These are phyloP conservation scores for Magnaporthiopsis poae DNA, from an alignment of 2,329 filamentous ascomycete species.

Conservation along the genomic window DNA sequence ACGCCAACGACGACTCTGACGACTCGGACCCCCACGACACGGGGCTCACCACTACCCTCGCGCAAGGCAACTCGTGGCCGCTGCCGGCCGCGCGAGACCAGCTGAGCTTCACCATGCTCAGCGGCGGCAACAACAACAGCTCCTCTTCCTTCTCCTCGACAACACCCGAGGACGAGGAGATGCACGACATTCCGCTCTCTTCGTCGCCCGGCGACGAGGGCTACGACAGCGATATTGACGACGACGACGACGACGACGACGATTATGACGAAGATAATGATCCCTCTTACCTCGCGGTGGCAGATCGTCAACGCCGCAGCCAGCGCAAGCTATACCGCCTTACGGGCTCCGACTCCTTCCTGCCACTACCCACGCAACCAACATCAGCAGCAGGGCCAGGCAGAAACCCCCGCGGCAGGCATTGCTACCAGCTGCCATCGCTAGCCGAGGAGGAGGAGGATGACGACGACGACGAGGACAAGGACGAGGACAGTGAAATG, in stretches of 20 bases:
- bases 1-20: neutral
- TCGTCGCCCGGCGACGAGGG: no score
- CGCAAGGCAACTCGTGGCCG: neutral
- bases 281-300: no score
- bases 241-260: no score
- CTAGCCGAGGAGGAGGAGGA: neutral
- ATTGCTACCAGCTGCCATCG: neutral
- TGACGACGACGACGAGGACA: neutral
- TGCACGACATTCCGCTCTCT: neutral
- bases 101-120: no score
- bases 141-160: neutral
- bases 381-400: no score
- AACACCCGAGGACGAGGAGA: neutral
- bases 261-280: no score
- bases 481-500: no score
- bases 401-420: no score
- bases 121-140: no score
- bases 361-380: neutral
- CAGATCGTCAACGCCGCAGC: neutral
- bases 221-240: no score
- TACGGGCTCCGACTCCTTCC: neutral
- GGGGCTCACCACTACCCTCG: neutral
- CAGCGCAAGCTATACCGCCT: constrained; percentile 1
- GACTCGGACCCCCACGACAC: neutral
- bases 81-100: no score